Conservation (phyloP, 805 yeast species). For the Candida arabinofermentans region DNA sequence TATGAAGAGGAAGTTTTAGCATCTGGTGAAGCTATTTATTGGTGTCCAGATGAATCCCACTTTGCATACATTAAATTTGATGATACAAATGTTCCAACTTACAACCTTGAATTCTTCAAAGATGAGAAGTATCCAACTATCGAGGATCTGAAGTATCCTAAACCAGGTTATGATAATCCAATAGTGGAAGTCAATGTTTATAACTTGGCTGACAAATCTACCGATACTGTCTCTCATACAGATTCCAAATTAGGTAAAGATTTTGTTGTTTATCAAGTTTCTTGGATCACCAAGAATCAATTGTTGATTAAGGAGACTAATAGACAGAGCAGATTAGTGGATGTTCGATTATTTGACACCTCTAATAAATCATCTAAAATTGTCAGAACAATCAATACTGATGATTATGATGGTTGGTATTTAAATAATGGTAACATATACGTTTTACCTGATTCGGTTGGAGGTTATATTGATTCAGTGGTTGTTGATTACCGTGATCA, state of each 20-base stretch:
- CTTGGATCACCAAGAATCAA: slow-evolving; percentile 50
- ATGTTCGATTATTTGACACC: slow-evolving; percentile 43
- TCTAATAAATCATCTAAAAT: slow-evolving; percentile 28
- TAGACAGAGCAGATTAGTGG: slow-evolving; percentile 53
- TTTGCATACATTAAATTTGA: slow-evolving; percentile 53
- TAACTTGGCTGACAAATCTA: slow-evolving; percentile 27
- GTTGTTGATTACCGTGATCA: slow-evolving; percentile 57
- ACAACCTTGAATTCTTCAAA: slow-evolving; percentile 49
- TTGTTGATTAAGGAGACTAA: slow-evolving; percentile 60
- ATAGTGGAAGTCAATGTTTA: slow-evolving; percentile 42
- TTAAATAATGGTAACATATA: slow-evolving; percentile 34
- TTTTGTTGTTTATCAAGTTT: slow-evolving; percentile 54
- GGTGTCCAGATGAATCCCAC: slow-evolving; percentile 61
- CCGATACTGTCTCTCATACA: slow-evolving; percentile 22
- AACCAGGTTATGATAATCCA: slow-evolving; percentile 67
- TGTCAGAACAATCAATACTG: slow-evolving; percentile 42
- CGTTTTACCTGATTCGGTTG: slow-evolving; percentile 32
- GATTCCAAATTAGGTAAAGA: slow-evolving; percentile 38
- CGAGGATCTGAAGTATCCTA: slow-evolving; percentile 58
- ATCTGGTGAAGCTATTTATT: slow-evolving; percentile 61
- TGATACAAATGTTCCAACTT: slow-evolving; percentile 55
- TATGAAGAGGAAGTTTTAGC: slow-evolving; percentile 76
- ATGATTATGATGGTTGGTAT: slow-evolving; percentile 53
- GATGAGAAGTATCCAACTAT: slow-evolving; percentile 42
- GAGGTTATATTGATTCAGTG: slow-evolving; percentile 63